A percentile compares a stretch with the other conserved stretches of the same genome.
Conservation (phyloP, 1,284 basidiomycete genomes). For the Cryptococcus sp. region DNA sequence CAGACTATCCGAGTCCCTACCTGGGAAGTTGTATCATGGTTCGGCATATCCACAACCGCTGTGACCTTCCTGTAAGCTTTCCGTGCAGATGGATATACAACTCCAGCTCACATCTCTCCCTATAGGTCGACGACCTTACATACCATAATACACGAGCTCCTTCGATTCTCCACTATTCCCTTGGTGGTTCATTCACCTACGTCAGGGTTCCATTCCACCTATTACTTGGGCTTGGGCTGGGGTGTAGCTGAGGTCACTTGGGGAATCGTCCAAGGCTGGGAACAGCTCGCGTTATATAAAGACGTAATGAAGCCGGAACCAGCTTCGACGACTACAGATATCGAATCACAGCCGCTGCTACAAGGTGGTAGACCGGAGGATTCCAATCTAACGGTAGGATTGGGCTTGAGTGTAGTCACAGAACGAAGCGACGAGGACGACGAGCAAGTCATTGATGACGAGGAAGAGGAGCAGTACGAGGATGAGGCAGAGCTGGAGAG, state of each 20-base stretch:
- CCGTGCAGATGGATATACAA: neutral
- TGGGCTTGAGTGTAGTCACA: constrained; percentile 10
- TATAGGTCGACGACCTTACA: constrained; percentile 40
- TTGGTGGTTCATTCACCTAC: constrained; percentile 42
- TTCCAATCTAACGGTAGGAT: neutral
- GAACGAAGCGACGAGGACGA: constrained; percentile 18
- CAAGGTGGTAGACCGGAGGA: constrained; percentile 8
- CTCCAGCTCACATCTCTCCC: neutral
- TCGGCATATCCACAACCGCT: constrained; percentile 19
- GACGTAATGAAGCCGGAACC: constrained; percentile 39
- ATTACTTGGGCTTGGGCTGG: constrained; percentile 52
- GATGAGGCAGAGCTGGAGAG: constrained; percentile 47
- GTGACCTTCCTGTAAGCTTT: constrained; percentile 27
- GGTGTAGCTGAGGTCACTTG: constrained; percentile 48
- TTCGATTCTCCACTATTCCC: constrained; percentile 44
- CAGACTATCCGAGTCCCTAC: constrained; percentile 47
- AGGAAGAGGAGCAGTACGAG: constrained; percentile 22
- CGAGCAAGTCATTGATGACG: constrained; percentile 11
- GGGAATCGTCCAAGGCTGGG: constrained; percentile 51
- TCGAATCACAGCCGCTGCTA: neutral
- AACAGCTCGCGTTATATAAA: constrained; percentile 48
- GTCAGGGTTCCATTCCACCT: constrained; percentile 50
- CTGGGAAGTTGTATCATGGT: constrained; percentile 37
- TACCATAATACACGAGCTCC: constrained; percentile 43
- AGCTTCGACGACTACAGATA: neutral